phyloP scores from a whole-genome alignment of 2,329 filamentous ascomycete species.

The Didymosphaeria variabile region DNA sequence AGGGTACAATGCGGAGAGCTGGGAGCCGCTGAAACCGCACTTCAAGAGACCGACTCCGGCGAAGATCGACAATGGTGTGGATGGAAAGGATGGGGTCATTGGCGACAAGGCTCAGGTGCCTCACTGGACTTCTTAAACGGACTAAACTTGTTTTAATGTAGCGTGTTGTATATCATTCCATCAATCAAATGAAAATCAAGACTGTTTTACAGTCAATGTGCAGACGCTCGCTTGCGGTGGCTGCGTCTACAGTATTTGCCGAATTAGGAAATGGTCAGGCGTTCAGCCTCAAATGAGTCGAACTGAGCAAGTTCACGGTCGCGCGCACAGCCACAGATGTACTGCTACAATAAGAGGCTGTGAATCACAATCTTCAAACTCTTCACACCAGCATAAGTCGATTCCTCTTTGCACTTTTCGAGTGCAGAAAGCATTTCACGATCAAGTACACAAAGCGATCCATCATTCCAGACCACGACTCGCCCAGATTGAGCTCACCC shows the following conservation, averaged over 20 bases:
- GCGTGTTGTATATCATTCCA: background rate
- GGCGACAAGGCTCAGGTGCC: conserved; percentile 36
- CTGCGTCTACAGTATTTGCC: background rate
- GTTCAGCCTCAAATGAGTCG: background rate
- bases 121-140: conserved; percentile 30
- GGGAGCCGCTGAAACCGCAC: conserved; percentile 65
- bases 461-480: background rate
- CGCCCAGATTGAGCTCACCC: background rate
- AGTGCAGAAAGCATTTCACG: no score
- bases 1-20: conserved; percentile 82
- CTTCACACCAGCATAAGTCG: background rate
- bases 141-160: background rate
- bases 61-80: conserved; percentile 39
- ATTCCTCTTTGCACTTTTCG: background rate
- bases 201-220: background rate
- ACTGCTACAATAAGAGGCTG: background rate
- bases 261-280: background rate
- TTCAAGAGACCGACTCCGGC: conserved; percentile 47
- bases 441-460: no score
- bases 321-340: background rate
- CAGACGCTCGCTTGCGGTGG: background rate
- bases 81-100: conserved; percentile 24
- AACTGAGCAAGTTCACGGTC: background rate
- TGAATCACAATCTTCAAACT: background rate
- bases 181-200: background rate